Base-by-base conservation (phyloP, 225 moss, liverwort and hornwort species). In the Antitrichia curtipendula region DNA sequence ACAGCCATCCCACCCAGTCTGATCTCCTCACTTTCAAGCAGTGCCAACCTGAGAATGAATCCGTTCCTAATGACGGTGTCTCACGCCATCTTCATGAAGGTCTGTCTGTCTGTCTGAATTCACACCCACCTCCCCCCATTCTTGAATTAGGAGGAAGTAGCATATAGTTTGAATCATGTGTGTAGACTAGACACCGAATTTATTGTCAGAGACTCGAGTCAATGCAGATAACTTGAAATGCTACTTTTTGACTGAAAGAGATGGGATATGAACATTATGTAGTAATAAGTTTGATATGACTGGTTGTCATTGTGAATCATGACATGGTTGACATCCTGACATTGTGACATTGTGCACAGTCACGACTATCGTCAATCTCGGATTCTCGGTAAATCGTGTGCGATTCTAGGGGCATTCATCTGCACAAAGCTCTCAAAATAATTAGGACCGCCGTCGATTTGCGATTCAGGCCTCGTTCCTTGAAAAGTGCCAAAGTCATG, bases 51-150 rank as follows among this genome's bases (percentile, higher is more conserved):
- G 70, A 41, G 41, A 24, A 41, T 7, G 83, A 87, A n/a, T 88
- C 83, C 28, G 70, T 92, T 47, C 90, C 90, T 27, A 80, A 69
- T 3, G 60, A n/a, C 10, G 85, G 87, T 6, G 89, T n/a, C n/a
- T n/a, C n/a, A 92, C 59, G 65, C 89, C 41, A 85, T 89, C 63
- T 82, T 92, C 57, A 58, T 92, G 14, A 71, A 43, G 71, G 71
- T 71, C 28, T 50, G 65, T n/a, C n/a, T n/a, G n/a, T n/a, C n/a
- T n/a, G n/a, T n/a, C 36, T 41, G 41, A 70, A 22, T 13, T 41
- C 41, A 5, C n/a, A n/a, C 49, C 3, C 24, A 3, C 13, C 54
- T 15, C 27, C n/a, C n/a, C 38, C 18, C 27, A 24, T 60, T 84
- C 20, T 84, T 47, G 34, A 24, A 59, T 59, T 13, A 45, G 45